Evolutionary conservation across 805 yeast species (phyloP), one percentile per base, ranked within the genome.

Genomic region (Torulaspora franciscae): DNA sequence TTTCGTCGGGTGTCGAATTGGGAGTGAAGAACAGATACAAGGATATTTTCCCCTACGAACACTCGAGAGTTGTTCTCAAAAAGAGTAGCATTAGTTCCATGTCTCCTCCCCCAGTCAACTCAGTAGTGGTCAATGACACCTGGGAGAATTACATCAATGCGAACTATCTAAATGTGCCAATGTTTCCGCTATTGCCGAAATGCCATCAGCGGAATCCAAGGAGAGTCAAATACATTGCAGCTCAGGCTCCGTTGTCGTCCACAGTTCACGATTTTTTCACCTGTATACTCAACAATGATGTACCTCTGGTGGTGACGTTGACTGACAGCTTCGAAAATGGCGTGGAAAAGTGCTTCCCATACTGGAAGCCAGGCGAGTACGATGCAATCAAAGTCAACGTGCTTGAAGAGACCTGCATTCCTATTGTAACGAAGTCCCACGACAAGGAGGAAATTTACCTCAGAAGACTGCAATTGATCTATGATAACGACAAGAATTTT

Each of bases 221-320:
- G 28, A 58, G 56, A 36, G 60, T 66, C 32, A 73, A 75, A 32
- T 85, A 83, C 58, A 85, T 90, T 55, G 96, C 95, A 0, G 77
- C 95, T 1, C 96, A 91, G 63, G 99, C 96, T 2, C 99, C 99
- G 2, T 64, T 85, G 47, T 62, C 61, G 2, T 74, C 74, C 30
- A 91, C 98, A 0, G 73, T 82, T 22, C 80, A 79, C 15, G 96
- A 91, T 62, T 90, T 91, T 57, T 89, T 95, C 83, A 83, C 82
- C 45, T 79, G 89, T 67, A 74, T 85, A 11, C 68, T 78, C 33
- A 80, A 82, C 46, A 77, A 85, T 52, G 63, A 72, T 14, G 75
- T 80, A 9, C 81, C 85, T 6, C 61, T 91, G 3, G 77, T 91
- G 23, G 65, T 91, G 4, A 81, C 95, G 32, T 72, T 88, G 52